Conservation (phyloP, 495 filamentous ascomycete genomes). For the Neurospora cerealis region DNA sequence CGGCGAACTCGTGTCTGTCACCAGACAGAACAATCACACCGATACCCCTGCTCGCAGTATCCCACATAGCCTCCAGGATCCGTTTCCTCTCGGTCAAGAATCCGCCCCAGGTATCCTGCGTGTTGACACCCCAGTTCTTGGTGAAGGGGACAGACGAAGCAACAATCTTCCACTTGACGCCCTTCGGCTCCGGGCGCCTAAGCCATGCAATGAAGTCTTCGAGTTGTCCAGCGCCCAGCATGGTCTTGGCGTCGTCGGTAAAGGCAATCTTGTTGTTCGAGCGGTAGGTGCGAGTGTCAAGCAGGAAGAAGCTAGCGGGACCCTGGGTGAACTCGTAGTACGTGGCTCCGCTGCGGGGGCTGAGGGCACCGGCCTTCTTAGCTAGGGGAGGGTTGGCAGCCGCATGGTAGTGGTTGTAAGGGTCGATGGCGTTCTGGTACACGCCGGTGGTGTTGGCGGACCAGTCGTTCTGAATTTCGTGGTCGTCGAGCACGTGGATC, state of each 20-base stretch:
- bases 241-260: slow-evolving; percentile 56
- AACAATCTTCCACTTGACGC: slow-evolving; percentile 89
- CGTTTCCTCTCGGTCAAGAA: slow-evolving; percentile 68
- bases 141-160: slow-evolving; percentile 87
- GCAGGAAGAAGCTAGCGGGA: slow-evolving; percentile 85
- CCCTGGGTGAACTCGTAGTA: slow-evolving; percentile 86
- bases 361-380: slow-evolving; percentile 24
- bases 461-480: slow-evolving; percentile 94
- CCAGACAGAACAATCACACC: slow-evolving; percentile 81
- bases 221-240: slow-evolving; percentile 75
- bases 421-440: slow-evolving; percentile 68
- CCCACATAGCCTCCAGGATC: slow-evolving; percentile 88
- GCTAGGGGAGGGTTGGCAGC: slow-evolving; percentile 68
- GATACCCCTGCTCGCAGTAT: slow-evolving; percentile 54
- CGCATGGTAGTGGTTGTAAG: slow-evolving; percentile 78
- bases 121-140: slow-evolving; percentile 85
- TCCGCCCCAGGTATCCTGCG: slow-evolving; percentile 83
- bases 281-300: slow-evolving; percentile 86
- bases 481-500: slow-evolving; percentile 94
- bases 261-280: slow-evolving; percentile 43
- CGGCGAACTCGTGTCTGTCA: slow-evolving; percentile 90
- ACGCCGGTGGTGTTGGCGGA: slow-evolving; percentile 60
- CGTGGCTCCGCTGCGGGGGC: slow-evolving; percentile 42
- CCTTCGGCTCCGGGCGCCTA: slow-evolving; percentile 51
- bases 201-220: slow-evolving; percentile 71